Conservation (phyloP, 2,329 filamentous ascomycete genomes). For the Paraphaeosphaeria minitans region DNA sequence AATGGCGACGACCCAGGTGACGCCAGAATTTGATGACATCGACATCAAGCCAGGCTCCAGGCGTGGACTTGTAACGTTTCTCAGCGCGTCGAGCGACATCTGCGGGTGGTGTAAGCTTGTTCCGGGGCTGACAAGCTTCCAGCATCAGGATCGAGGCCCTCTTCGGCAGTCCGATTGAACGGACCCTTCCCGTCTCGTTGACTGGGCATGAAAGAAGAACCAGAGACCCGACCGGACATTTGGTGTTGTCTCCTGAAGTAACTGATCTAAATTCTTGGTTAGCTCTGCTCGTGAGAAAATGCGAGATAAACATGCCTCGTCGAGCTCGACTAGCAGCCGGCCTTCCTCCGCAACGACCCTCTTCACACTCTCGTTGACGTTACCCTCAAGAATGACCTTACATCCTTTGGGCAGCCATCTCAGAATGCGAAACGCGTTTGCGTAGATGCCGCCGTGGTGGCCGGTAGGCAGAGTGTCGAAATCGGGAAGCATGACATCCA, state of each 20-base stretch:
- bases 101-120: neutral
- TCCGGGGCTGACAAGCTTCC: neutral
- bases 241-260: constrained; percentile 46
- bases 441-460: constrained; percentile 39
- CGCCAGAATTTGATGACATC: neutral
- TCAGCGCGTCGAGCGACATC: neutral
- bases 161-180: neutral
- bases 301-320: constrained; percentile 43
- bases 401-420: constrained; percentile 53
- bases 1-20: neutral
- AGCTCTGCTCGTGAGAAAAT: neutral
- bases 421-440: constrained; percentile 55
- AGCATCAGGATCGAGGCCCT: neutral
- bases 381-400: constrained; percentile 48
- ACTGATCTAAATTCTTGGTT: constrained; percentile 26
- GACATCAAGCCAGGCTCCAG: too few species aligned
- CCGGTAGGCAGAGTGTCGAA: constrained; percentile 17
- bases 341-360: constrained; percentile 51
- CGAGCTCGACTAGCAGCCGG: constrained; percentile 46
- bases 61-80: neutral
- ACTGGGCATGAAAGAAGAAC: neutral
- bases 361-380: constrained; percentile 47
- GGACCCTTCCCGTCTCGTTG: neutral
- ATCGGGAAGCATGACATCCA: constrained; percentile 41
- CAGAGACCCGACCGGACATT: constrained; percentile 25